These are phyloP conservation scores for Pichia exigua DNA, from an alignment of 805 yeast species.

Conservation along the genomic window DNA sequence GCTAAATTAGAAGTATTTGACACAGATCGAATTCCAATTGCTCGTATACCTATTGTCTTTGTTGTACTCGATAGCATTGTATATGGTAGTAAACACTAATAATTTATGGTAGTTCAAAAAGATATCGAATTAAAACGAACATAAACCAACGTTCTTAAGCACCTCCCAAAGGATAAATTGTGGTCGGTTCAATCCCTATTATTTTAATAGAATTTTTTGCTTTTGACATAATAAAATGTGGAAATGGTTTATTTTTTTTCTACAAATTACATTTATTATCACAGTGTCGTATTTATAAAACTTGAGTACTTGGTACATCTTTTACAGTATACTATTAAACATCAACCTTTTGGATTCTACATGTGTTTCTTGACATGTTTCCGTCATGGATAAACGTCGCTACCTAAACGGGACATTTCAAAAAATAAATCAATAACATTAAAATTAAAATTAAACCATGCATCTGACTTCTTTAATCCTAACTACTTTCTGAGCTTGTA, in stretches of 20 bases:
- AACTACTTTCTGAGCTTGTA: not conserved
- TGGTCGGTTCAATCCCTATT: no score
- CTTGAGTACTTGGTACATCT: not conserved
- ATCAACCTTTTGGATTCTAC: not conserved
- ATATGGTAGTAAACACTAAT: not conserved
- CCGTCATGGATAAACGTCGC: not conserved
- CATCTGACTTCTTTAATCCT: not conserved
- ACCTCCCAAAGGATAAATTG: not conserved
- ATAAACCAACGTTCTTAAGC: not conserved
- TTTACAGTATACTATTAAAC: no score
- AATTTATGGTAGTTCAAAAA: no score
- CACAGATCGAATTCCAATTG: not conserved
- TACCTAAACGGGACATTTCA: not conserved
- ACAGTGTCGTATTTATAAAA: not conserved
- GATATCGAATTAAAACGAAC: no score
- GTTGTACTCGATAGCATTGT: not conserved
- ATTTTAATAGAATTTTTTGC: no score
- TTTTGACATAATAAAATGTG: not conserved
- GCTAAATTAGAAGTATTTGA: not conserved
- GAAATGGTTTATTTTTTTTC: no score
- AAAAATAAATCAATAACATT: not conserved
- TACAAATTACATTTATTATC: not conserved
- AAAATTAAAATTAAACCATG: no score
- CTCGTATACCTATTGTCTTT: not conserved
- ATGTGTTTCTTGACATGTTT: not conserved